These are phyloP conservation scores for Sugiyamaella marilandica DNA, from an alignment of 805 yeast genomes.

Conservation along the genomic window DNA sequence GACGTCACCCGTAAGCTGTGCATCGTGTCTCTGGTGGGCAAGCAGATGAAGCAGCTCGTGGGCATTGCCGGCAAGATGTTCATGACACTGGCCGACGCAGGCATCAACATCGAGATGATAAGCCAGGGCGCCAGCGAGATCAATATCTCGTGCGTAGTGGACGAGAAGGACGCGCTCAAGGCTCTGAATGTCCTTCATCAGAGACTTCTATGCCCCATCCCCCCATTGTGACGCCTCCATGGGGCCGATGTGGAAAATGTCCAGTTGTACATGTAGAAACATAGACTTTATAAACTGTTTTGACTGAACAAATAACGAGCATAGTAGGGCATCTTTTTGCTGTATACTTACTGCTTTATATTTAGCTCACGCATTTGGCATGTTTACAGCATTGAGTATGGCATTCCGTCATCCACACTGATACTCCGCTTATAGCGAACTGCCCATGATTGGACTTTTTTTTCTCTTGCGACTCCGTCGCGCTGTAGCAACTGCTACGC, in stretches of 20 bases:
- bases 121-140: slow-evolving; percentile 98
- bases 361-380: too few relatives aligned
- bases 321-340: not conserved
- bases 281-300: not conserved
- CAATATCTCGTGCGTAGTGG: slow-evolving; percentile 91
- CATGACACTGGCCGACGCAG: slow-evolving; percentile 85
- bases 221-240: not conserved
- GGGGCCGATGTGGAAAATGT: not conserved
- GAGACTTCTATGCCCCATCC: slow-evolving; percentile 43
- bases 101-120: slow-evolving; percentile 95
- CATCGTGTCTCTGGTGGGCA: slow-evolving; percentile 91
- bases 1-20: slow-evolving; percentile 86
- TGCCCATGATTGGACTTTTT: too few relatives aligned
- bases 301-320: not conserved
- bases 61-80: slow-evolving; percentile 98
- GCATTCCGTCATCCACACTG: too few relatives aligned
- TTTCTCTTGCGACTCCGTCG: too few relatives aligned
- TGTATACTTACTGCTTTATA: not conserved
- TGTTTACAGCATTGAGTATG: too few relatives aligned
- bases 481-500: too few relatives aligned
- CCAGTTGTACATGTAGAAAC: not conserved
- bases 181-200: slow-evolving; percentile 86
- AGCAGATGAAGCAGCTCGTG: slow-evolving; percentile 92
- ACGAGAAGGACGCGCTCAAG: slow-evolving; percentile 72
- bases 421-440: too few relatives aligned